Conservation (phyloP, 2,329 filamentous ascomycete genomes). For the Ophiognomonia clavigignenti-juglandacearum region DNA sequence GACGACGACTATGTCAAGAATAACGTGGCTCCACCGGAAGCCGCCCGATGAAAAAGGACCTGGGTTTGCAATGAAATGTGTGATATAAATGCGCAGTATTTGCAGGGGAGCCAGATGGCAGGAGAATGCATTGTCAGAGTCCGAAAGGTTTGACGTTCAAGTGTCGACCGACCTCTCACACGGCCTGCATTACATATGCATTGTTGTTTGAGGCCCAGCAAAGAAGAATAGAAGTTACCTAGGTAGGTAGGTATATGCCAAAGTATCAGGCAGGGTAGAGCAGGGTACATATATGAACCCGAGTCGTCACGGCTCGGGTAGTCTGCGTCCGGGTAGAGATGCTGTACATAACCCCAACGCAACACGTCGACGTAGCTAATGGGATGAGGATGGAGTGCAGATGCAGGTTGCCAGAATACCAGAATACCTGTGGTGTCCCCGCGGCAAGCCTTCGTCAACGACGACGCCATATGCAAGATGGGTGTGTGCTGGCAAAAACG, state of each 20-base stretch:
- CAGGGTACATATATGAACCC: background rate
- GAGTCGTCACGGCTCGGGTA: background rate
- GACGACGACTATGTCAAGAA: constrained; percentile 26
- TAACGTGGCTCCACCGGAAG: constrained; percentile 31
- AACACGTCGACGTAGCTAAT: background rate
- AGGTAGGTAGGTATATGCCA: no score
- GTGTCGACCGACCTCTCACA: no score
- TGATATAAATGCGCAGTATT: background rate
- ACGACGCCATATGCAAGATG: constrained; percentile 14
- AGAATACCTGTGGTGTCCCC: constrained; percentile 12
- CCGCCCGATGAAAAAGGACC: constrained; percentile 8
- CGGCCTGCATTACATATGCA: no score
- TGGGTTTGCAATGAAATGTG: constrained; percentile 14
- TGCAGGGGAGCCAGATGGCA: background rate
- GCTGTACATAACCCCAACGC: background rate
- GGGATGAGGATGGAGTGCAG: constrained; percentile 11
- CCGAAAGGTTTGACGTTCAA: no score
- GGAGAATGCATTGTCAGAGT: background rate
- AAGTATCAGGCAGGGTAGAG: no score
- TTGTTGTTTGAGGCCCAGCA: no score
- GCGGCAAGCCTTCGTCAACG: constrained; percentile 17
- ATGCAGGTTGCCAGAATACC: constrained; percentile 15
- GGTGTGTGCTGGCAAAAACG: constrained; percentile 18
- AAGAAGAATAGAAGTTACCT: no score
- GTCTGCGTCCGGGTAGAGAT: constrained; percentile 1